Evolutionary conservation across 2,329 filamentous ascomycete genomes (phyloP), one percentile per base, ranked within the genome.

Genomic region (Huntiella abstrusa): DNA sequence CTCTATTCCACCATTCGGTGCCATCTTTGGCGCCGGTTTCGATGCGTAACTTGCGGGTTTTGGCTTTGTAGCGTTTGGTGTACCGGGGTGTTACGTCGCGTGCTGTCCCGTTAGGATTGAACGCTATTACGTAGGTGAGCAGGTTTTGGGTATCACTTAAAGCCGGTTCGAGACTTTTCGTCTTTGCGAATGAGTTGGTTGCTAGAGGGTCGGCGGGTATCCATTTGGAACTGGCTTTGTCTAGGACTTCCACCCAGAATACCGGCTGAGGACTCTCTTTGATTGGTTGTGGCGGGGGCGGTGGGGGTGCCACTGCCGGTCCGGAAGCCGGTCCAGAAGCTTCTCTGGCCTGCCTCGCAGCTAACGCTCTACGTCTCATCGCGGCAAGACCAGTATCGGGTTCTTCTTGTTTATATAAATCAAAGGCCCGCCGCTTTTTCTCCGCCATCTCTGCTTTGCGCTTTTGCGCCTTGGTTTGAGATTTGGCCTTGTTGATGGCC

Each of bases 161-260:
- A 0, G 91, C 84, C 0, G 91, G 91, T 56, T 98, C 91, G 22
- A 98, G 67, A 41, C 73, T 77, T 28, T 69, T 71, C 0, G 84
- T 75, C 50, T 82, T 86, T 57, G 78, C 83, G 46, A 93, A 75
- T 0, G 52, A 81, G 47, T 74, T 70, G 0, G 87, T 93, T 2
- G 91, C 85, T 0, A 95, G 61, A 0, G 87, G 77, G 57, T 98
- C 91, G 34, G 91, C 75, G 0, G 85, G 73, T 47, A 94, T 74
- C 91, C 91, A 98, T 64, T 85, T 93, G 57, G 95, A 83, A 52
- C 85, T 75, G 0, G 82, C 81, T 45, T 77, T 68, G 52, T 95
- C 87, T 52, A 94, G 83, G 3, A 84, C 79, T 62, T 98, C 91
- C 1, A 95, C 80, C 91, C 91, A 98, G 58, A 86, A 96, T 3